phyloP scores from a whole-genome alignment of 306 rosid genomes.

The Cicer judaicum region DNA sequence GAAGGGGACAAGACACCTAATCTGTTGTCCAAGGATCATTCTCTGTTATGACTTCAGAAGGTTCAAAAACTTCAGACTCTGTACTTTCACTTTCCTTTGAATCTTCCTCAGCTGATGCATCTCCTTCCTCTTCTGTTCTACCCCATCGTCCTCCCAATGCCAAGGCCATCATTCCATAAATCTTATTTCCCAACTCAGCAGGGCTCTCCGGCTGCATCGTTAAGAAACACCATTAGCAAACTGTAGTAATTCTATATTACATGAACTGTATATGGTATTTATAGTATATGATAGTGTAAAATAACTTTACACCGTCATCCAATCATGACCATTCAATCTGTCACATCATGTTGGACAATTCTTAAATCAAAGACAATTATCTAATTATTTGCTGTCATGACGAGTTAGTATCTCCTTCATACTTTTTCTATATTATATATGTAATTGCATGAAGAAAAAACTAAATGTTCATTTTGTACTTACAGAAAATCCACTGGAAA shows the following conservation, averaged over 20 bases:
- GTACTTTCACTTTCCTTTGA: slow-evolving; percentile 48
- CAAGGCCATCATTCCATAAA: slow-evolving; percentile 94
- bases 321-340: too few species aligned
- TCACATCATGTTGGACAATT: too few species aligned
- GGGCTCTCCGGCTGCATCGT: slow-evolving; percentile 95
- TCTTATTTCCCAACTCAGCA: slow-evolving; percentile 89
- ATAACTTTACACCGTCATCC: too few species aligned
- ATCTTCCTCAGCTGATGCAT: slow-evolving; percentile 48
- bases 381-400: too few species aligned
- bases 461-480: slow-evolving; percentile 4
- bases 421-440: not conserved
- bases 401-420: too few species aligned
- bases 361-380: too few species aligned
- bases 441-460: not conserved
- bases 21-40: slow-evolving; percentile 90
- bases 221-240: slow-evolving; percentile 16
- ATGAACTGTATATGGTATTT: too few species aligned
- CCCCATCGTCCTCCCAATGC: slow-evolving; percentile 99
- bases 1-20: slow-evolving; percentile 35
- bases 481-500: slow-evolving; percentile 97
- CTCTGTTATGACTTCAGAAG: slow-evolving; percentile 88
- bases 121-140: slow-evolving; percentile 66
- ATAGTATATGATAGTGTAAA: too few species aligned
- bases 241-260: not conserved
- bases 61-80: slow-evolving; percentile 74